Conservation (phyloP, 257 asterid genomes). For the Solanum chmielewskii region DNA sequence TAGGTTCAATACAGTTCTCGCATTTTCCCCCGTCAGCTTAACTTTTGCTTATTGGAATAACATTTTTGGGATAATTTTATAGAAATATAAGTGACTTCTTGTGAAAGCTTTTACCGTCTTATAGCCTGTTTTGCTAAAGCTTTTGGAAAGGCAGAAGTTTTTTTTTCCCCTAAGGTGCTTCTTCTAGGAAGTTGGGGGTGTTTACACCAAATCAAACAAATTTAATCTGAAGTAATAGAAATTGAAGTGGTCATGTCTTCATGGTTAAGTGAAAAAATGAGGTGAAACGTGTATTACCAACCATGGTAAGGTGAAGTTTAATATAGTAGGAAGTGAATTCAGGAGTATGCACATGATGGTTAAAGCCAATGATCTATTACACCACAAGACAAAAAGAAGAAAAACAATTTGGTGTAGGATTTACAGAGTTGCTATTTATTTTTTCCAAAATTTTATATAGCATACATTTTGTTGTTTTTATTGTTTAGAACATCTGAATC, state of each 20-base stretch:
- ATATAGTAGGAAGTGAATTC: neutral
- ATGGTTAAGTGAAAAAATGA: neutral
- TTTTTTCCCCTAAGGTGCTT: no score
- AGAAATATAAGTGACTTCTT: neutral
- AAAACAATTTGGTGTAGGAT: neutral
- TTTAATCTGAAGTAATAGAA: neutral
- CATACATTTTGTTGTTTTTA: constrained; percentile 73
- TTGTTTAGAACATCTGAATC: constrained; percentile 53
- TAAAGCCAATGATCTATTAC: neutral
- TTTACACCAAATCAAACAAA: neutral
- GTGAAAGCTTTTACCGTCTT: neutral
- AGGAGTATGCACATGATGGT: constrained; percentile 1
- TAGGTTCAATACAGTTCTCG: neutral
- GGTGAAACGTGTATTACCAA: neutral
- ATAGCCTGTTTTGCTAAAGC: neutral
- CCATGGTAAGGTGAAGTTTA: neutral
- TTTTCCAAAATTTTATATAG: constrained; percentile 25
- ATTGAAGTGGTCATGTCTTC: neutral
- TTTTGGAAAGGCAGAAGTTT: neutral
- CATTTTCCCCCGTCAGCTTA: neutral
- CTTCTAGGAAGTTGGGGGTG: no score
- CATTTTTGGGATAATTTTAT: neutral
- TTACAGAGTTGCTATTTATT: neutral
- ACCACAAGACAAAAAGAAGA: neutral
- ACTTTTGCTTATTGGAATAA: neutral